Conservation (phyloP, 2,329 filamentous ascomycete genomes). For the Verticillium alfalfae region DNA sequence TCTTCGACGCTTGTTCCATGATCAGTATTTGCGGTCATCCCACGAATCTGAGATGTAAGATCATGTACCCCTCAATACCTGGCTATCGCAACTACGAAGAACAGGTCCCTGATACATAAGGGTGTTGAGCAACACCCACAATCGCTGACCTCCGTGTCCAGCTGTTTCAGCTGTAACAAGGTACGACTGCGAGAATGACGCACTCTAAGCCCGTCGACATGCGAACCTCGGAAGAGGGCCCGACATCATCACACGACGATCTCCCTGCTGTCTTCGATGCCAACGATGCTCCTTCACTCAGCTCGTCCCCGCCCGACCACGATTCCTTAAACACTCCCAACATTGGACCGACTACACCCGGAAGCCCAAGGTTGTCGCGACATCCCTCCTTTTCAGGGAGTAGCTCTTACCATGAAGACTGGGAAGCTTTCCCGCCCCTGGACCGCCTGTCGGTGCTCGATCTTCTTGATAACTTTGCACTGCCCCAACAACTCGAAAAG, state of each 20-base stretch:
- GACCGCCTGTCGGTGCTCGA: constrained; percentile 91
- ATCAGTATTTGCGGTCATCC: constrained; percentile 2
- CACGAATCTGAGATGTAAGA: no score
- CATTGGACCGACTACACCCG: constrained; percentile 38
- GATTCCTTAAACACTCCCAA: constrained; percentile 42
- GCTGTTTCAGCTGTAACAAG: not conserved
- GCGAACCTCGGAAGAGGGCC: constrained; percentile 28
- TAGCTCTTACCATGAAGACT: constrained; percentile 82
- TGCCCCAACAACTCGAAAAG: constrained; percentile 87
- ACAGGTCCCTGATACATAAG: not conserved
- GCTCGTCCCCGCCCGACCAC: constrained; percentile 37
- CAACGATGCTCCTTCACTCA: constrained; percentile 32
- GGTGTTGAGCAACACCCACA: not conserved
- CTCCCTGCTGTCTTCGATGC: constrained; percentile 33
- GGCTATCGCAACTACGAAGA: no score
- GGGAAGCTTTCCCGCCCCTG: constrained; percentile 79
- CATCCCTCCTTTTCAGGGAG: constrained; percentile 78
- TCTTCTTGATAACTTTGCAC: constrained; percentile 85
- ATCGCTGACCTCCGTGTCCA: not conserved
- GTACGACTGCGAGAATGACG: constrained; percentile 29
- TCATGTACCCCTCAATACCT: no score
- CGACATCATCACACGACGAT: constrained; percentile 36
- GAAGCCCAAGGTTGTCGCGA: constrained; percentile 61
- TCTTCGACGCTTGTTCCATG: constrained; percentile 18
- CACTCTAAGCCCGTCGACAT: constrained; percentile 18